Evolutionary conservation across 192 early-diverging fungal genomes (phyloP).

Genomic region (Coemansia sp.): DNA sequence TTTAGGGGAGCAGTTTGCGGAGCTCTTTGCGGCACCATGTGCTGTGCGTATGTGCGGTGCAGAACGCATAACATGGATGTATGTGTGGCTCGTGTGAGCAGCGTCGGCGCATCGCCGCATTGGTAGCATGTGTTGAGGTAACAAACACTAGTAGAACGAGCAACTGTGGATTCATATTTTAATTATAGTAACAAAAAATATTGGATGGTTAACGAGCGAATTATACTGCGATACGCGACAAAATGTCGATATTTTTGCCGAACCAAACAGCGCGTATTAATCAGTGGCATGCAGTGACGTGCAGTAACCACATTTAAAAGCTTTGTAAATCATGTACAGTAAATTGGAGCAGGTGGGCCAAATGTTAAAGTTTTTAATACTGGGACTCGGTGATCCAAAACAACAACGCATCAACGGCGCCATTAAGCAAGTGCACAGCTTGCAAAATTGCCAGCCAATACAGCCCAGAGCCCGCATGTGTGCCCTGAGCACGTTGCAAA

Average conservation of each 20-base stretch:
- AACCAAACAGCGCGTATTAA: too few relatives aligned
- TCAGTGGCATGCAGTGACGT: too few relatives aligned
- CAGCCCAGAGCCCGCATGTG: slow-evolving; percentile 11
- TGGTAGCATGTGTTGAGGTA: slow-evolving; percentile 10
- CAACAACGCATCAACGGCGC: slow-evolving; percentile 31
- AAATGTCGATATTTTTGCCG: background rate
- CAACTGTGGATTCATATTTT: background rate
- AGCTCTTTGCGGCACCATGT: slow-evolving; percentile 47
- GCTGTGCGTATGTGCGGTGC: slow-evolving; percentile 39
- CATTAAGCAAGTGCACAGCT: slow-evolving; percentile 38
- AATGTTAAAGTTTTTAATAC: background rate
- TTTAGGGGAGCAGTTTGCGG: slow-evolving; percentile 6
- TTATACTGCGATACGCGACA: background rate
- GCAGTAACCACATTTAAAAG: too few relatives aligned
- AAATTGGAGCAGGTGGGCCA: background rate
- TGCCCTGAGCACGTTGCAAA: slow-evolving; percentile 7
- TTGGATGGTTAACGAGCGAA: background rate
- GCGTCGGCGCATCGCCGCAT: slow-evolving; percentile 43
- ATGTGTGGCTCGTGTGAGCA: slow-evolving; percentile 46
- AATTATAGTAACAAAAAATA: background rate
- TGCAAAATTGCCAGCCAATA: slow-evolving; percentile 43
- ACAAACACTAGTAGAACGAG: background rate
- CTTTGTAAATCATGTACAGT: background rate
- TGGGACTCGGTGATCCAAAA: slow-evolving; percentile 42
- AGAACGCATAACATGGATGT: slow-evolving; percentile 42